Conservation (phyloP, 2,329 filamentous ascomycete genomes). For the Nemania diffusa region DNA sequence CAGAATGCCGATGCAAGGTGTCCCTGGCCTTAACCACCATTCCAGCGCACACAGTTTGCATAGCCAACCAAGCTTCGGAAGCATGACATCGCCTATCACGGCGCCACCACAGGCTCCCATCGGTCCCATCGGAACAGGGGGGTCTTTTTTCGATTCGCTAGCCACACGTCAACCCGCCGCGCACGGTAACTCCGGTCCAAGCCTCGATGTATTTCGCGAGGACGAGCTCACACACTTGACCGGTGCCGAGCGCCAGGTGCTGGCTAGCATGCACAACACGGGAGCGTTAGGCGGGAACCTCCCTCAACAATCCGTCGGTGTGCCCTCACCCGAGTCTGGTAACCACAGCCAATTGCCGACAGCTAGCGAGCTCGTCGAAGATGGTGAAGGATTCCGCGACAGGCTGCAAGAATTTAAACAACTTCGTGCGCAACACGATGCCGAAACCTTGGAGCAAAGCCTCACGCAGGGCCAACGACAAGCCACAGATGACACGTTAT, state of each 20-base stretch:
- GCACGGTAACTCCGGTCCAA: constrained; percentile 58
- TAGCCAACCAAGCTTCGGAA: constrained; percentile 95
- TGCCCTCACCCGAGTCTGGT: constrained; percentile 51
- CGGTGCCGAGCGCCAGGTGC: constrained; percentile 63
- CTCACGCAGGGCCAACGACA: constrained; percentile 21
- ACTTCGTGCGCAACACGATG: constrained; percentile 77
- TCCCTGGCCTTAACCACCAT: constrained; percentile 81
- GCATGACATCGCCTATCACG: constrained; percentile 86
- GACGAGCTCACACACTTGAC: constrained; percentile 78
- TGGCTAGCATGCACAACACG: constrained; percentile 55
- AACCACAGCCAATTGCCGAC: constrained; percentile 61
- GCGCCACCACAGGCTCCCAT: constrained; percentile 65
- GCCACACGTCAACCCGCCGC: constrained; percentile 55
- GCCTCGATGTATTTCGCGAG: constrained; percentile 68
- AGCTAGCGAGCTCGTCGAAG: constrained; percentile 62
- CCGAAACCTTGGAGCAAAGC: constrained; percentile 55
- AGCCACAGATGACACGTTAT: constrained; percentile 28
- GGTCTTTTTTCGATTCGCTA: constrained; percentile 75
- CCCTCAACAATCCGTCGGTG: constrained; percentile 54
- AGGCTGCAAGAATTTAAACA: constrained; percentile 87
- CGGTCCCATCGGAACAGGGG: constrained; percentile 67
- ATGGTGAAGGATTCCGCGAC: constrained; percentile 71
- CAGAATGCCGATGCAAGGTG: constrained; percentile 74
- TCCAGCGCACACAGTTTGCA: constrained; percentile 95
- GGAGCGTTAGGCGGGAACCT: constrained; percentile 49